Evolutionary conservation across 192 early-diverging fungal species (phyloP).

Genomic region (Diversispora eburnea): DNA sequence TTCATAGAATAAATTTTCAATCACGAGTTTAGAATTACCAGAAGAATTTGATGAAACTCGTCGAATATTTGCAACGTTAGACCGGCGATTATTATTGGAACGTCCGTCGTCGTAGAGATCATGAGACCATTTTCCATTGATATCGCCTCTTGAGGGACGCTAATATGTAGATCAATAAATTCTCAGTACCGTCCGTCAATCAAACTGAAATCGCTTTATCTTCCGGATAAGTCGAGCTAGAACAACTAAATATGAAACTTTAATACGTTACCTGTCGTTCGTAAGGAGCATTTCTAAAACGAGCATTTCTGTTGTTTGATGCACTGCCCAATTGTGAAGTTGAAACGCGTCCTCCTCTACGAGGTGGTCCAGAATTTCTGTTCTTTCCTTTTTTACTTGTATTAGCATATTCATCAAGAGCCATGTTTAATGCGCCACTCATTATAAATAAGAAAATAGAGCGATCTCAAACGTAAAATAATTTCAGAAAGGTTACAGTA

Average conservation of each 20-base stretch:
- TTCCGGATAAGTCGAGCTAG: background rate
- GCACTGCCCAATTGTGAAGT: background rate
- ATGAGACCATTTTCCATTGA: slow-evolving; percentile 25
- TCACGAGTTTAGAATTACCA: slow-evolving; percentile 36
- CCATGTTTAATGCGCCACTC: slow-evolving; percentile 22
- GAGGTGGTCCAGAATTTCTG: background rate
- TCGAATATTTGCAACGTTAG: background rate
- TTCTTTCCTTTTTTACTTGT: background rate
- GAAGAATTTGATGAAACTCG: background rate
- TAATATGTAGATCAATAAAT: slow-evolving; percentile 1
- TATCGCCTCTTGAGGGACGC: slow-evolving; percentile 24
- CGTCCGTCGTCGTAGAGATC: slow-evolving; percentile 21
- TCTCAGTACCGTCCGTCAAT: slow-evolving; percentile 6
- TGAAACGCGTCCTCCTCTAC: slow-evolving; percentile 7
- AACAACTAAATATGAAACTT: background rate
- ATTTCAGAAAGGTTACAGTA: background rate
- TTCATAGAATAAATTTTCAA: slow-evolving; percentile 58
- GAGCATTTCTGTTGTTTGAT: background rate
- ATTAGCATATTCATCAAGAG: slow-evolving; percentile 20
- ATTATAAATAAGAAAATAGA: background rate
- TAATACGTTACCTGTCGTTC: slow-evolving; percentile 10
- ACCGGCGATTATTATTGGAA: background rate
- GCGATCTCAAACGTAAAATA: background rate
- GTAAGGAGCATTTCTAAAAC: slow-evolving; percentile 24
- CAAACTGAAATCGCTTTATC: background rate